Base-by-base conservation (phyloP, 805 yeast species). In the Priceomyces castillae region DNA sequence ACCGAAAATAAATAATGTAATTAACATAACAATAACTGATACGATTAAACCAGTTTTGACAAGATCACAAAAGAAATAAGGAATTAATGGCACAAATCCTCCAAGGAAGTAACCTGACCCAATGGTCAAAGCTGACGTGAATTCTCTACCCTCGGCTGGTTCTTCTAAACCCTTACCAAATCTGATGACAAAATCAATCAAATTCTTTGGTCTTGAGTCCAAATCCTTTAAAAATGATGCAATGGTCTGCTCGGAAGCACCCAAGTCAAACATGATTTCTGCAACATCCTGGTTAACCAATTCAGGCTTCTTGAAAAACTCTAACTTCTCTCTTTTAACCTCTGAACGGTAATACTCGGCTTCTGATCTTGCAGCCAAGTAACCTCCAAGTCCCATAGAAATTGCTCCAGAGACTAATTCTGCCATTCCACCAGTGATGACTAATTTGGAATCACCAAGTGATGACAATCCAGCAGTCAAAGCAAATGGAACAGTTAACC, bases 401-500 rank as follows among this genome's bases (percentile, higher is more conserved):
- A 92, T 90, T 36, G 98, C 95, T 39, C 99, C 99, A 4, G 96
- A 86, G 3, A 92, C 95, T 53, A 92, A 79, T 71, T 92, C 99
- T 7, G 98, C 98, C 77, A 92, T 80, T 18, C 98, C 99, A 74
- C 98, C 99, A 20, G 98, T 90, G 48, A 92, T 90, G 40, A 92
- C 99, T 50, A 92, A 77, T 62, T 80, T 85, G 14, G 96, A 73
- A 62, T 88, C 86, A 41, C 99, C 99, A 41, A 92, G 76, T 1
- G 95, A 84, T 1, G 96, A 85, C 43, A 92, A 76, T 39, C 98
- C 99, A 0, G 99, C 98, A 1, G 98, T 94, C 53, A 94, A 76
- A 1, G 99, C 99, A 74, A 92, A 92, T n/a, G 99, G 99, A 33
- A 92, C 99, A 0, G 98, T 92, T 51, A 92, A 76, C 3, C 99